Base-by-base conservation (phyloP, 1,284 basidiomycete species). In the Coniferiporia sulphurascens region DNA sequence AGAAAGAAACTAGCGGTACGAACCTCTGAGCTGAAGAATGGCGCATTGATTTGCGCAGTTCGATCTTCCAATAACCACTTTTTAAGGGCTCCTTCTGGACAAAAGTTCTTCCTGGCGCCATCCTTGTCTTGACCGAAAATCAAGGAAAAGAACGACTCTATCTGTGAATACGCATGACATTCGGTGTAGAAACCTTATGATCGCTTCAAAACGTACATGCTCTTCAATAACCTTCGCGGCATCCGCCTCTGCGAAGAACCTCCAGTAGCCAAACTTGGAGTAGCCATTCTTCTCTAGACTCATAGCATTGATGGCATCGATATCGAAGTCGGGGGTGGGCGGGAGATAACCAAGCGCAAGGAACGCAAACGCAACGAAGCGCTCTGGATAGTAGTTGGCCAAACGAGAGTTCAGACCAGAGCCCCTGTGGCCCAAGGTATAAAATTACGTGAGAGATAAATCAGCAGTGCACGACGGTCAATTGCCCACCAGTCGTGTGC, bases 221-320 rank as follows among this genome's bases (percentile, higher is more conserved):
- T 62, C 56, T 46, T 69, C 66, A 22, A 72, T 65, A 27, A 71
- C 38, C 55, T 68, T 67, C 49, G 65, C 67, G 3, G 71, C 68
- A 4, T 65, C 68, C 4, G 72, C 70, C 34, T 70, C 67, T 0
- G 62, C 63, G 48, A 74, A 70, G 62, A 71, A 73, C 58, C 64
- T 61, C 69, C 69, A 73, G 58, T 74, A 75, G 1, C 70, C 73
- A 32, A 69, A 71, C 19, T 67, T 57, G 45, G 71, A 70, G 15
- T 68, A 63, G 7, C 70, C 70, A 17, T 66, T 45, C n/a, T 13
- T 55, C 22, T 55, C 7, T 9, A 62, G 35, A 15, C 21, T 49
- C 5, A n/a, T 17, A 3, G 57, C 49, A 41, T 64, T 56, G 19
- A 58, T 36, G 1, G 44, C 32, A 22, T 62, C 61, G 19, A 58